Evolutionary conservation across 352 stramenopile species (phyloP).

Genomic region (Pythium pyrilobum): DNA sequence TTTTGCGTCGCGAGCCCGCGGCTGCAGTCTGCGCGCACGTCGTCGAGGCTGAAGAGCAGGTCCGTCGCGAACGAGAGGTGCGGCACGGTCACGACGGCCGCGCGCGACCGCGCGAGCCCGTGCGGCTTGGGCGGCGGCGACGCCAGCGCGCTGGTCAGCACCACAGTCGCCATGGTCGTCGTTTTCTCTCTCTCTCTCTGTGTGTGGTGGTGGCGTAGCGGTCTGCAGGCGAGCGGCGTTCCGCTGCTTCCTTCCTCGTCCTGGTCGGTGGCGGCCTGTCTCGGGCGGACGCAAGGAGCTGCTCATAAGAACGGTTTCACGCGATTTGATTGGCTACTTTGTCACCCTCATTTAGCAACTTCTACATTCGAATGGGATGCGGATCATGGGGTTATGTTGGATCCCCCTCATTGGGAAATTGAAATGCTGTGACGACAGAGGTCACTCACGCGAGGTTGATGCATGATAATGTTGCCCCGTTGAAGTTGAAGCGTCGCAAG

Average conservation of each 20-base stretch:
- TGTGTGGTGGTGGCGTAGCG: too few species aligned
- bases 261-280: neutral
- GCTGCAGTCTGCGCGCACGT: slow-evolving; percentile 43
- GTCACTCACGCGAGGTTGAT: slow-evolving; percentile 1
- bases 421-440: neutral
- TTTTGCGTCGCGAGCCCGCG: slow-evolving; percentile 44
- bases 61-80: slow-evolving; percentile 67
- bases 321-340: slow-evolving; percentile 14
- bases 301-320: slow-evolving; percentile 17
- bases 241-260: too few species aligned
- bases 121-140: neutral
- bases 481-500: slow-evolving; percentile 5
- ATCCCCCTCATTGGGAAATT: slow-evolving; percentile 4
- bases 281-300: neutral
- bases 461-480: neutral
- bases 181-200: too few species aligned
- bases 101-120: neutral
- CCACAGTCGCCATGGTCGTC: too few species aligned
- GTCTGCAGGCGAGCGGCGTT: too few species aligned
- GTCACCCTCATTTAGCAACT: slow-evolving; percentile 1
- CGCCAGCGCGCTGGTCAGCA: too few species aligned
- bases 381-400: neutral
- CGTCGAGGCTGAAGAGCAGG: slow-evolving; percentile 74
- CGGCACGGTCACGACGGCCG: slow-evolving; percentile 18
- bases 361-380: neutral